Evolutionary conservation across 2,329 filamentous ascomycete genomes (phyloP).

Genomic region (Trichoderma pleuroti): DNA sequence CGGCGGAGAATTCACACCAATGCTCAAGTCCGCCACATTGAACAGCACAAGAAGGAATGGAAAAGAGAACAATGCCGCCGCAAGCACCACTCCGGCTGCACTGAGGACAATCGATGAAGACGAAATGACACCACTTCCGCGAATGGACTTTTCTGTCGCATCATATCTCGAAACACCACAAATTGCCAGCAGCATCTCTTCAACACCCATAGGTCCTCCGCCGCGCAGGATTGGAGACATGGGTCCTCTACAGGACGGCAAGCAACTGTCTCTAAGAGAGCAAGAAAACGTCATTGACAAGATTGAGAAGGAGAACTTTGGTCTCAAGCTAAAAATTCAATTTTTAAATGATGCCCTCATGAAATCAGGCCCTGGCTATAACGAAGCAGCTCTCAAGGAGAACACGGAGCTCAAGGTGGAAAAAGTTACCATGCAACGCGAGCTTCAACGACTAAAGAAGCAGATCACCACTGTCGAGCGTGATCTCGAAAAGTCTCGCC

Average conservation of each 20-base stretch:
- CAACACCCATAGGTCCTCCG: slow-evolving; percentile 74
- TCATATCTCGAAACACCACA: slow-evolving; percentile 68
- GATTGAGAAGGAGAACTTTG: slow-evolving; percentile 98
- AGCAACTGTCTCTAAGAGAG: slow-evolving; percentile 85
- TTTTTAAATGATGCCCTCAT: slow-evolving; percentile 88
- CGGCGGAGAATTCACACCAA: slow-evolving; percentile 84
- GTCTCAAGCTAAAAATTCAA: slow-evolving; percentile 93
- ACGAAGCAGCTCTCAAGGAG: slow-evolving; percentile 82
- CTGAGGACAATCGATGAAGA: slow-evolving; percentile 64
- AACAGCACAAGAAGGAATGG: slow-evolving; percentile 65
- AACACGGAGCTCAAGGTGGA: slow-evolving; percentile 96
- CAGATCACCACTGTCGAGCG: slow-evolving; percentile 76
- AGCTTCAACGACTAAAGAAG: slow-evolving; percentile 83
- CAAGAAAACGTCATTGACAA: slow-evolving; percentile 94
- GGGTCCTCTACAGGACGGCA: slow-evolving; percentile 75
- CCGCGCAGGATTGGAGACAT: slow-evolving; percentile 60
- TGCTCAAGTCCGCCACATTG: slow-evolving; percentile 76
- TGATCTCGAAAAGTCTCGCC: slow-evolving; percentile 78
- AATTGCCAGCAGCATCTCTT: slow-evolving; percentile 73
- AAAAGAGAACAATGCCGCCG: slow-evolving; percentile 58
- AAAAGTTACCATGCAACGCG: slow-evolving; percentile 82
- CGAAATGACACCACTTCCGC: slow-evolving; percentile 71
- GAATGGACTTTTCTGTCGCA: slow-evolving; percentile 68
- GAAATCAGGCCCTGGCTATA: slow-evolving; percentile 85
- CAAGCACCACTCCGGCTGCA: slow-evolving; percentile 62